A percentile compares a stretch with the other conserved stretches of the same genome.
Conservation (phyloP, 2,329 filamentous ascomycete species). For the Polytolypa hystricis region DNA sequence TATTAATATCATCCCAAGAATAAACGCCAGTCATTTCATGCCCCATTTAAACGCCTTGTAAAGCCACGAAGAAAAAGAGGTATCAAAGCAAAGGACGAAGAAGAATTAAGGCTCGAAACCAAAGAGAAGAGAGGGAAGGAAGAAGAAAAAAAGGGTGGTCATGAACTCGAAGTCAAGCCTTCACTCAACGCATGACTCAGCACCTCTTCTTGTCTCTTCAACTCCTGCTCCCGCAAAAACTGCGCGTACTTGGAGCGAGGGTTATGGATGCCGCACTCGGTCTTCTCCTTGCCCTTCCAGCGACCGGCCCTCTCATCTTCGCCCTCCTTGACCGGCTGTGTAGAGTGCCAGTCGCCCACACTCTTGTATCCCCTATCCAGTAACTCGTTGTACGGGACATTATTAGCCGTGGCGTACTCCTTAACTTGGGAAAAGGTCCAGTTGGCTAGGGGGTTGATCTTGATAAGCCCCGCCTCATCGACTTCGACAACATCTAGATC, state of each 20-base stretch:
- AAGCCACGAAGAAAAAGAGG: background rate
- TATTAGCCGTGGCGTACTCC: conserved; percentile 71
- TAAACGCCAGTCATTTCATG: background rate
- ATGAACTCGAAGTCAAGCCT: background rate
- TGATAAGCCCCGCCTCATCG: conserved; percentile 82
- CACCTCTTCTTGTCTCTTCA: conserved; percentile 52
- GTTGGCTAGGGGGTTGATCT: conserved; percentile 93
- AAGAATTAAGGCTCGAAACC: background rate
- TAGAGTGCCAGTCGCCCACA: conserved; percentile 96
- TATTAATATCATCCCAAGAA: background rate
- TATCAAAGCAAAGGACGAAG: background rate
- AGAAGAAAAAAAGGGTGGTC: background rate
- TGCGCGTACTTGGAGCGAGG: conserved; percentile 87
- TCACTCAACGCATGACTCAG: conserved; percentile 33
- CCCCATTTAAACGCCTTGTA: background rate
- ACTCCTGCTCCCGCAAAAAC: conserved; percentile 64
- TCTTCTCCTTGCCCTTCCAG: conserved; percentile 95
- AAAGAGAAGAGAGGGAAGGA: background rate
- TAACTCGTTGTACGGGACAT: conserved; percentile 87
- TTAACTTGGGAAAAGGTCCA: conserved; percentile 89
- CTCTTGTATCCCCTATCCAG: conserved; percentile 96
- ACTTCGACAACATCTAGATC: conserved; percentile 85
- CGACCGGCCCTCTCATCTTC: conserved; percentile 94
- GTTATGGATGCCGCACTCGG: conserved; percentile 98
- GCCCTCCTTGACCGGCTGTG: conserved; percentile 73